phyloP scores from a whole-genome alignment of 139 green algal species.

The Closterium sp. region DNA sequence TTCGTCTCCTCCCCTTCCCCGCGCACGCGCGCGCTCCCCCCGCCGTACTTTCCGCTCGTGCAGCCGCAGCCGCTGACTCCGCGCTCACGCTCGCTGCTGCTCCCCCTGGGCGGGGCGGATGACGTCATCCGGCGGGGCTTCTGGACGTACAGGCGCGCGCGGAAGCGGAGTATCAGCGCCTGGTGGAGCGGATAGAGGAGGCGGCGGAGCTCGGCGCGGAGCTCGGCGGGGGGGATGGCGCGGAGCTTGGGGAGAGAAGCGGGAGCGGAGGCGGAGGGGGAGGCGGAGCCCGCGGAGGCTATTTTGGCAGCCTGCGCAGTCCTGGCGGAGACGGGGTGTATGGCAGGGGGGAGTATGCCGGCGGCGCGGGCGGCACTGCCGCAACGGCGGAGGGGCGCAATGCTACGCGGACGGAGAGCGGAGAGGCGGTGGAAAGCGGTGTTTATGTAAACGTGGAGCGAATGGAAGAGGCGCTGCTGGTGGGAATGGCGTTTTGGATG shows the following conservation, averaged over 20 bases:
- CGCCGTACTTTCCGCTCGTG: neutral
- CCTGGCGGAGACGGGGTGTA: neutral
- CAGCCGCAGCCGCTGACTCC: neutral
- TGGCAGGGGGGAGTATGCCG: no score
- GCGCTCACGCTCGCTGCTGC: neutral
- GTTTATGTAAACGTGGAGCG: neutral
- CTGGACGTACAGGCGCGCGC: neutral
- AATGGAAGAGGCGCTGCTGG: neutral
- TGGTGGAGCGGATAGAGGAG: slow-evolving; percentile 8
- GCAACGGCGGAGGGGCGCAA: neutral
- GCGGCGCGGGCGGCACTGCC: no score
- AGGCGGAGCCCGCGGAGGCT: neutral
- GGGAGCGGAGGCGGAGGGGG: neutral
- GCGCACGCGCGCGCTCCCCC: neutral
- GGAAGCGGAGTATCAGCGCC: neutral
- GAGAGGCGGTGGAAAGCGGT: no score
- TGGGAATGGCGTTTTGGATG: neutral
- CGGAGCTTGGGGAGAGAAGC: neutral
- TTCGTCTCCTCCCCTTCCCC: neutral
- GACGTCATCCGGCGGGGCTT: neutral
- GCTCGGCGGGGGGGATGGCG: neutral
- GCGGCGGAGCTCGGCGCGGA: neutral
- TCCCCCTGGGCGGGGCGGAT: neutral
- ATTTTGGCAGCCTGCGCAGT: neutral
- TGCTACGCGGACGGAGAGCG: no score